Conservation (phyloP, 2,329 filamentous ascomycete species). For the Furcasterigmium furcatum region DNA sequence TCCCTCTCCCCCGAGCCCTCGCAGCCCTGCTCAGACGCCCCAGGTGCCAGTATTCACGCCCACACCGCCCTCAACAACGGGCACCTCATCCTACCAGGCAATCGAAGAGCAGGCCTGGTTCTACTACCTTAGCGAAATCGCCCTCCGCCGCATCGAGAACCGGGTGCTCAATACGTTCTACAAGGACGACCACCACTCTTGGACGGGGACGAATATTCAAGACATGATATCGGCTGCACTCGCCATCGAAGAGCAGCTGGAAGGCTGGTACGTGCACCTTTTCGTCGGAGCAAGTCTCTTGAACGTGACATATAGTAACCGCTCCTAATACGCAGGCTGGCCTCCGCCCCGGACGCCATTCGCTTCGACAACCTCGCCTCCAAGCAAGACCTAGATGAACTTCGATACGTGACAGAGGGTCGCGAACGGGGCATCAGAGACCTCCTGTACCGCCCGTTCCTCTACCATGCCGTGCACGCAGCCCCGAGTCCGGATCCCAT, state of each 20-base stretch:
- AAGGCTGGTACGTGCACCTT: not conserved
- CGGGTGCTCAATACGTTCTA: conserved; percentile 10
- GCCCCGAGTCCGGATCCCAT: conserved; percentile 7
- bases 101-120: conserved; percentile 14
- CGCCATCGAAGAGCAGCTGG: not conserved
- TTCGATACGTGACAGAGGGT: conserved; percentile 1
- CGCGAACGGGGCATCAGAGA: conserved; percentile 1
- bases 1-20: conserved; percentile 18
- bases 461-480: conserved; percentile 1
- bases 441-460: conserved; percentile 4
- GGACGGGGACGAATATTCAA: conserved; percentile 9
- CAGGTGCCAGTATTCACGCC: not conserved
- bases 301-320: too few species aligned
- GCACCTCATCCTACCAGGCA: not conserved
- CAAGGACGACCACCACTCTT: not conserved
- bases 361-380: conserved; percentile 8
- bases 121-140: conserved; percentile 13
- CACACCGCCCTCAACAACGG: not conserved
- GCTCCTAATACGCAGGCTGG: conserved; percentile 8
- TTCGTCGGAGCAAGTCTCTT: not conserved
- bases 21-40: conserved; percentile 3
- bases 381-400: conserved; percentile 11
- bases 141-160: conserved; percentile 6
- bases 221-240: not conserved
- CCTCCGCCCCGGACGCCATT: conserved; percentile 11